Base-by-base conservation (phyloP, 2,329 filamentous ascomycete species). In the Cladosporium halotolerans region DNA sequence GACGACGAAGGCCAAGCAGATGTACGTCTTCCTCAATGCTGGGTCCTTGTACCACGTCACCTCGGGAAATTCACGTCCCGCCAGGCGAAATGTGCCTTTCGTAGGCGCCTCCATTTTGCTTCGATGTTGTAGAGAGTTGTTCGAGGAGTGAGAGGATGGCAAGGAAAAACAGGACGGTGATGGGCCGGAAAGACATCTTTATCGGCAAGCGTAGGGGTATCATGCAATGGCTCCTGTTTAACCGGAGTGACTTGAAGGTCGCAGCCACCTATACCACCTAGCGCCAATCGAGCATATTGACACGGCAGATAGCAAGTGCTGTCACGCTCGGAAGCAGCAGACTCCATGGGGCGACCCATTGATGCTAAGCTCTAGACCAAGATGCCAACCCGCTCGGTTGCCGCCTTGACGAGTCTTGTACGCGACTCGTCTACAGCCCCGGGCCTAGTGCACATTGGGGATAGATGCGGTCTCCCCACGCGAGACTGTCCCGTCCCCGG, bases 31-130 rank as follows among this genome's bases (percentile, higher is more conserved):
- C 43, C 66, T 53, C 46, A 69, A 49, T 11, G 59, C 62, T 4
- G 64, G 53, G 36, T 68, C 64, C 19, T 60, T 63, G 54, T 64
- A 67, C 66, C 66, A 68, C 11, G 64, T 68, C 34, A 68, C 65
- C 44, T 59, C 58, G 18, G 66, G 64, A 32, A 68, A 62, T 31
- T 67, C 64, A 18, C 56, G 61, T 36, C 58, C 64, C 46, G 60
- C 63, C 13, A 67, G 59, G 55, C 63, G 61, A 56, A 66, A 67
- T 19, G 63, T 62, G 41, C 64, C 65, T 51, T 64, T 64, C 32
- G 62, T 65, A 42, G 65, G 60, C n/a, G 63, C 58, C 40, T 66
- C 65, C 64, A 68, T 68, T 23, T 28, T n/a, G 38, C 19, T n/a
- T 41, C 13, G 23, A 16, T 19, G 19, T n/a, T 33, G 19, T 11